Evolutionary conservation across 805 yeast genomes (phyloP).

Genomic region (Hanseniaspora lachancei): DNA sequence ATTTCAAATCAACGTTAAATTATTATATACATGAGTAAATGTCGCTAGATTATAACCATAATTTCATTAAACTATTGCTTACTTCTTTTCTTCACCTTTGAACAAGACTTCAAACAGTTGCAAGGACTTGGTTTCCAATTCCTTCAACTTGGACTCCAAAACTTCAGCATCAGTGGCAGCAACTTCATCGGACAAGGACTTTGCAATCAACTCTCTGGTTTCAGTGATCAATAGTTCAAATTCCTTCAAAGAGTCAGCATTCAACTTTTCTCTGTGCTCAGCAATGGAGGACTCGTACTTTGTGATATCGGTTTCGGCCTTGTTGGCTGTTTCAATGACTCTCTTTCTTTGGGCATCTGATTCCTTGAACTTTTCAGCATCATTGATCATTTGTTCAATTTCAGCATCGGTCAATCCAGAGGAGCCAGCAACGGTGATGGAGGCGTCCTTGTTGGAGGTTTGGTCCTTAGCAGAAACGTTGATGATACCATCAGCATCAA

Average conservation of each 20-base stretch:
- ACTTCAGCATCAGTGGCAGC: constrained; percentile 44
- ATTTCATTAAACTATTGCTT: background rate
- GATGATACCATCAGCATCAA: constrained; percentile 94
- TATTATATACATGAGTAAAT: background rate
- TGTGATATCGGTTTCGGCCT: constrained; percentile 63
- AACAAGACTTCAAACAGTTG: constrained; percentile 57
- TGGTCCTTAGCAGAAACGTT: constrained; percentile 90
- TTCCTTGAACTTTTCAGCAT: constrained; percentile 79
- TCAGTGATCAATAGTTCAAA: constrained; percentile 41
- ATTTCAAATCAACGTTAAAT: background rate
- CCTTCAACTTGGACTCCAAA: constrained; percentile 61
- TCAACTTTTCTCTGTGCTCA: constrained; percentile 54
- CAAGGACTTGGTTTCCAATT: constrained; percentile 60
- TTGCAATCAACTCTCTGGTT: constrained; percentile 52
- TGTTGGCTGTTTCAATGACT: constrained; percentile 66
- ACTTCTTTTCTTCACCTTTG: constrained; percentile 21
- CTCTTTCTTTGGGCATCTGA: constrained; percentile 78
- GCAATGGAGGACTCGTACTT: constrained; percentile 79
- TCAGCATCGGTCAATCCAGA: constrained; percentile 84
- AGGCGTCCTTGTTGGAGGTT: constrained; percentile 85
- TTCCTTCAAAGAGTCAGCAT: constrained; percentile 35
- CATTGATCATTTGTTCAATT: constrained; percentile 81
- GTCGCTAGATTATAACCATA: background rate
- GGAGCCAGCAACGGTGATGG: constrained; percentile 92
- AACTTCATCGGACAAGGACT: constrained; percentile 41